These are phyloP conservation scores for Vitis hybrid DNA, from an alignment of 177 flowering plant species.

Conservation along the genomic window DNA sequence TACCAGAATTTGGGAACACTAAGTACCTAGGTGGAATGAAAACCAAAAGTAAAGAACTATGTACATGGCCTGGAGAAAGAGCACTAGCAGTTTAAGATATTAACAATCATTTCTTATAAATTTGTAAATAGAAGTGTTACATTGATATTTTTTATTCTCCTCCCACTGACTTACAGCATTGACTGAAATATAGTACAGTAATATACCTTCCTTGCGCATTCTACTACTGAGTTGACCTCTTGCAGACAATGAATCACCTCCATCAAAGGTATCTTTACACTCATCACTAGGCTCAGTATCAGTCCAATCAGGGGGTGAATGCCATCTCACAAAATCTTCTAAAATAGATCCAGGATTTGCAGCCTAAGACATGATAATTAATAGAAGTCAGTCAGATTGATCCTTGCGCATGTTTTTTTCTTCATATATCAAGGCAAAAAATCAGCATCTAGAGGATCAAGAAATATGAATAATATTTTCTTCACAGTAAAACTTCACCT, in stretches of 20 bases:
- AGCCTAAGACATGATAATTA: slow-evolving; percentile 50
- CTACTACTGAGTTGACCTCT: slow-evolving; percentile 86
- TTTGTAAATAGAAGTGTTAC: no score
- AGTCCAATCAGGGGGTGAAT: slow-evolving; percentile 98
- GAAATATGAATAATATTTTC: neutral
- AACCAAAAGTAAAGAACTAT: no score
- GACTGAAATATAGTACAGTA: no score
- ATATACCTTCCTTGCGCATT: slow-evolving; percentile 90
- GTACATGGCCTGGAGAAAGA: no score
- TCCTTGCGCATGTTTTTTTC: neutral
- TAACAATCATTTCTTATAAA: no score
- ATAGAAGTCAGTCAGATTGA: neutral
- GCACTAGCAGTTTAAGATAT: neutral
- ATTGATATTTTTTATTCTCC: no score
- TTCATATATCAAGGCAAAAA: neutral
- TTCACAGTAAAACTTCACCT: slow-evolving; percentile 41
- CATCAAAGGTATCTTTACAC: slow-evolving; percentile 31
- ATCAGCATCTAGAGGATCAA: neutral
- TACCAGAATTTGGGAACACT: neutral
- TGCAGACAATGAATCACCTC: slow-evolving; percentile 35
- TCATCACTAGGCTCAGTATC: slow-evolving; percentile 46
- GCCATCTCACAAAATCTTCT: slow-evolving; percentile 99
- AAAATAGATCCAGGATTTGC: slow-evolving; percentile 98
- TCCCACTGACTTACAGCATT: no score
- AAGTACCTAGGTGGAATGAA: no score